A percentile compares a stretch with the other conserved stretches of the same genome.
These are phyloP conservation scores for Solanum aculeatissimum DNA, from an alignment of 305 asterid genomes.

Conservation along the genomic window DNA sequence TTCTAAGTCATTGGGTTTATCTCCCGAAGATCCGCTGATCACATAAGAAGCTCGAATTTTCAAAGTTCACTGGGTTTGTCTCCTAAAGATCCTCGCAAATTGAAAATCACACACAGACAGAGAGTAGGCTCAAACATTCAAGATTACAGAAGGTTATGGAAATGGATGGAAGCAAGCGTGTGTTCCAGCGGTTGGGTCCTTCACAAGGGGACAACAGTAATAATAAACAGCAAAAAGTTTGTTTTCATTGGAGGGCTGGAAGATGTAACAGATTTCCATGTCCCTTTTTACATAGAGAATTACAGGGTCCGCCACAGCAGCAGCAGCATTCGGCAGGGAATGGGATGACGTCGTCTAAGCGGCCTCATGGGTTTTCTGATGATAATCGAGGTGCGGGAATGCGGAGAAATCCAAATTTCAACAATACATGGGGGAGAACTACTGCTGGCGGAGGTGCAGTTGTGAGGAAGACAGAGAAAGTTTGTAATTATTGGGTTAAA, in stretches of 20 bases:
- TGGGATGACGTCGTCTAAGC: constrained; percentile 34
- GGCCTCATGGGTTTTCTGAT: constrained; percentile 53
- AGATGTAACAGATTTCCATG: constrained; percentile 70
- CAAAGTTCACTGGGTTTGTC: neutral
- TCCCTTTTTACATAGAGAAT: constrained; percentile 62
- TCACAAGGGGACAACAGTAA: constrained; percentile 22
- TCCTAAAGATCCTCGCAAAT: neutral
- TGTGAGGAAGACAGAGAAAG: constrained; percentile 43
- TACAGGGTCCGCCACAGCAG: constrained; percentile 23
- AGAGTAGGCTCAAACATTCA: neutral
- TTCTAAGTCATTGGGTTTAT: neutral
- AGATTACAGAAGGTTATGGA: constrained; percentile 33
- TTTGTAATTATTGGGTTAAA: constrained; percentile 59
- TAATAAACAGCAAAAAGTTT: constrained; percentile 53
- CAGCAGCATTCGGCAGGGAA: constrained; percentile 12
- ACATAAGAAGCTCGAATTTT: neutral
- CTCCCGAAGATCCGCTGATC: neutral
- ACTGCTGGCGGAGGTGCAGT: constrained; percentile 16
- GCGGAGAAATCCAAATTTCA: constrained; percentile 63
- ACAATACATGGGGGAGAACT: constrained; percentile 53
- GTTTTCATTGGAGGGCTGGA: constrained; percentile 75
- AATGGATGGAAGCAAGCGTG: constrained; percentile 60
- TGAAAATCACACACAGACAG: neutral
- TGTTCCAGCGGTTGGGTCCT: constrained; percentile 54
- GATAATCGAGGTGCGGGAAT: constrained; percentile 30